Base-by-base conservation (phyloP, 345 rosid species). In the Citrus unshiu region DNA sequence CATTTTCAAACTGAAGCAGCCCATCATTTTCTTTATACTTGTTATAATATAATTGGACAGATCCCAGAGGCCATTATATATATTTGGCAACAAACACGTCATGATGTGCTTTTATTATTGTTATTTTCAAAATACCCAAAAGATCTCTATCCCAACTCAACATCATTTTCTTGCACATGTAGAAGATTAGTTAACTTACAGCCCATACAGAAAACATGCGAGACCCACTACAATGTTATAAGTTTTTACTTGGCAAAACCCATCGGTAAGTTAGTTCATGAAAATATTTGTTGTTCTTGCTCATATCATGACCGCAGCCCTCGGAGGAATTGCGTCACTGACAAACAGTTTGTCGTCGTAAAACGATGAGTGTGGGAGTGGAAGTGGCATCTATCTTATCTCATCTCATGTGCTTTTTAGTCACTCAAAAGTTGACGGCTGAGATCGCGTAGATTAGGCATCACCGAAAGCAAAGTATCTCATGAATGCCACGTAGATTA, bases 401-500 rank as follows among this genome's bases (percentile, higher is more conserved):
- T 40, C 19, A 4, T 43, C 24, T 32, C 57, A 29, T 29, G 39
- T 2, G 16, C 37, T 63, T 63, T 29, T 63, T 2, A 64, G 34
- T 18, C 24, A 5, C 27, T 49, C 2, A 21, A 35, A 40, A 76
- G 22, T 25, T 24, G 54, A 76, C 79, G 67, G 74, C 39, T 29
- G 68, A 69, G 68, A 63, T 32, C 22, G 21, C 60, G 6, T 7
- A 54, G 43, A 54, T 63, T 35, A 76, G 79, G 79, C 34, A 76
- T 65, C 72, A 77, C 84, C 78, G 75, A 73, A 81, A 77, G 74
- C 19, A 7, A 25, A 13, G 73, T 70, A 35, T 67, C 76, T 32
- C 59, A 67, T 27, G 58, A 24, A 19, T 32, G 78, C 66, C 51
- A 46, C 51, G 18, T 46, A 3, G 18, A 12, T 46, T 78, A 60